A percentile compares a stretch with the other conserved stretches of the same genome.
Conservation (phyloP, 2,329 filamentous ascomycete genomes). For the Fusarium odoratissimum region DNA sequence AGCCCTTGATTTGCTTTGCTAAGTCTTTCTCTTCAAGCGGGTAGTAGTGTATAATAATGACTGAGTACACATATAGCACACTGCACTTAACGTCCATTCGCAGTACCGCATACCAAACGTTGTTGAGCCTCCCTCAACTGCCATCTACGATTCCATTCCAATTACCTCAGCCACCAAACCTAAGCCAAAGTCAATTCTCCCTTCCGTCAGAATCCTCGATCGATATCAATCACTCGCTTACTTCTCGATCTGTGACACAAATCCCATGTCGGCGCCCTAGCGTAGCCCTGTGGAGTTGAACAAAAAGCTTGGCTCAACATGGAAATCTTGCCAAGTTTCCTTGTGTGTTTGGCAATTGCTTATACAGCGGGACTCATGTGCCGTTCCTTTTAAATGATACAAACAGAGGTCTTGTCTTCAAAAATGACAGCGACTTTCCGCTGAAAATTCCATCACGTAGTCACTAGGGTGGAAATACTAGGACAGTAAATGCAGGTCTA, state of each 20-base stretch:
- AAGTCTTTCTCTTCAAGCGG: neutral
- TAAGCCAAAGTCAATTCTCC: neutral
- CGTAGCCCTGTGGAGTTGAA: neutral
- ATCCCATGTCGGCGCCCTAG: neutral
- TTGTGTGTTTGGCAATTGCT: neutral
- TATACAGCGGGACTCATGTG: neutral
- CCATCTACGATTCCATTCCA: neutral
- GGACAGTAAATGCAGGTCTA: neutral
- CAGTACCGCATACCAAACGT: neutral
- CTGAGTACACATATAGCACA: neutral
- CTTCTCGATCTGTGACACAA: neutral
- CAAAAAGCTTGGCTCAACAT: slow-evolving; percentile 18
- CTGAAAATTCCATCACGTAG: neutral
- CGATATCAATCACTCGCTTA: neutral
- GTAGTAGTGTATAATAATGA: neutral
- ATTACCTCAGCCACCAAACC: neutral
- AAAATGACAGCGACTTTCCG: neutral
- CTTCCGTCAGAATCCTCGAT: neutral
- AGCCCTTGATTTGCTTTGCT: neutral
- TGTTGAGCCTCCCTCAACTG: neutral
- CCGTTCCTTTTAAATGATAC: neutral
- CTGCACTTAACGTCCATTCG: neutral
- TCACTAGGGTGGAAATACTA: neutral
- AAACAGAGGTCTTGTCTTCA: neutral
- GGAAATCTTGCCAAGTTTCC: neutral